Evolutionary conservation across 1,284 basidiomycete species (phyloP).

Genomic region (Neonothopanus nambi): DNA sequence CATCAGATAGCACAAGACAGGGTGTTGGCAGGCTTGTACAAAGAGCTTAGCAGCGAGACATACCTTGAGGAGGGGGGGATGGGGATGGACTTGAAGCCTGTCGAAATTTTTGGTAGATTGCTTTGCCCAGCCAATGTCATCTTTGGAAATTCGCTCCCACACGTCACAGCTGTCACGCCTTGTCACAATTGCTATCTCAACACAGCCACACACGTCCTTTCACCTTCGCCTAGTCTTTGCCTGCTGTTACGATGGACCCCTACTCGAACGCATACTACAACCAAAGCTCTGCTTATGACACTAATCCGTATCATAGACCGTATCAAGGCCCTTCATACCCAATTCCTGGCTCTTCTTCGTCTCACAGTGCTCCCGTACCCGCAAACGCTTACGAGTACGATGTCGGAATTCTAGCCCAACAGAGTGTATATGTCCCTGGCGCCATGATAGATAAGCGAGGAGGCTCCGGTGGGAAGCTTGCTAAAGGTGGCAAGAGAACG

Average conservation of each 20-base stretch:
- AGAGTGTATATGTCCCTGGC: constrained; percentile 86
- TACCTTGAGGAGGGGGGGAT: constrained; percentile 59
- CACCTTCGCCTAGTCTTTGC: not conserved
- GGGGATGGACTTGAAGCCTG: constrained; percentile 34
- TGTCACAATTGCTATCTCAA: no score
- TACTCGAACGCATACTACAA: constrained; percentile 51
- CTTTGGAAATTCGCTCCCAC: not conserved
- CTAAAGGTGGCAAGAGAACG: constrained; percentile 88
- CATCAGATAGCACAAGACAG: not conserved
- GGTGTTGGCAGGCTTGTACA: not conserved
- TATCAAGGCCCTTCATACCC: constrained; percentile 76
- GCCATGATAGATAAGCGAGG: constrained; percentile 85
- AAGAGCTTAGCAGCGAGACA: constrained; percentile 28
- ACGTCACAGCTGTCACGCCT: no score
- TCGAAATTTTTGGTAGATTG: not conserved
- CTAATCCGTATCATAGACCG: constrained; percentile 77
- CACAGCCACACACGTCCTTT: constrained; percentile 1
- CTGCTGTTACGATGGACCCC: constrained; percentile 42
- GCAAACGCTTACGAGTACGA: constrained; percentile 90
- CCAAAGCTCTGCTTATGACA: constrained; percentile 55
- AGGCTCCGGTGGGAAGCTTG: constrained; percentile 79
- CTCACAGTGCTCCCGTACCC: constrained; percentile 75
- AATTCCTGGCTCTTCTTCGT: constrained; percentile 47
- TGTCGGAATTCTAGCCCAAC: constrained; percentile 83
- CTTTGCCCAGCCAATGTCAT: not conserved